phyloP scores from a whole-genome alignment of 108 stramenopile genomes.

The Cyclostephanos invisitatus region DNA sequence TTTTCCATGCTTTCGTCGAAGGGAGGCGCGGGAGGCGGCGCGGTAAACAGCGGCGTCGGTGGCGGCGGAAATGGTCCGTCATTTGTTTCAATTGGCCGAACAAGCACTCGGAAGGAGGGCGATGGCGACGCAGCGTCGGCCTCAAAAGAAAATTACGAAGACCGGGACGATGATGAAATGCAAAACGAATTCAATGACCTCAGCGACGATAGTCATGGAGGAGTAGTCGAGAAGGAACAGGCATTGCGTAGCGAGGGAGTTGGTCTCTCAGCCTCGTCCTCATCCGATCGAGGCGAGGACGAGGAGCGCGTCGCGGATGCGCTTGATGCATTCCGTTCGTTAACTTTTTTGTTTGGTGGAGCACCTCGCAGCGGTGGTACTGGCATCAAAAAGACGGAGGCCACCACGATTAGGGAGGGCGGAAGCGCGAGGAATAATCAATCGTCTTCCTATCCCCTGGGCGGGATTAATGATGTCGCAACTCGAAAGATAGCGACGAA shows the following conservation, averaged over 20 bases:
- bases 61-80: slow-evolving; percentile 20
- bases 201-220: neutral
- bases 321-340: slow-evolving; percentile 29
- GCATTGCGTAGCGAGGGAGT: neutral
- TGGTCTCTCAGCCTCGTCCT: neutral
- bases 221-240: neutral
- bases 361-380: neutral
- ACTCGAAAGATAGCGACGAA: neutral
- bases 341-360: slow-evolving; percentile 40
- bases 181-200: neutral
- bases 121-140: neutral
- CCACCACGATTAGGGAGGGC: neutral
- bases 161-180: neutral
- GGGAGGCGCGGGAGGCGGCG: neutral
- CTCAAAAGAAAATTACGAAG: neutral
- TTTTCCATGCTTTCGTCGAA: slow-evolving; percentile 19
- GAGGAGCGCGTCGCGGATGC: slow-evolving; percentile 40
- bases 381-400: neutral
- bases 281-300: neutral
- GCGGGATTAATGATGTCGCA: no score
- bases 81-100: slow-evolving; percentile 43
- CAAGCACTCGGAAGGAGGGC: slow-evolving; percentile 10
- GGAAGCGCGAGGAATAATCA: neutral
- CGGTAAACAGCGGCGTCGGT: neutral
- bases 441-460: no score